A percentile compares a stretch with the other conserved stretches of the same genome.
Conservation (phyloP, 2,329 filamentous ascomycete genomes). For the Thielaviopsis euricoi region DNA sequence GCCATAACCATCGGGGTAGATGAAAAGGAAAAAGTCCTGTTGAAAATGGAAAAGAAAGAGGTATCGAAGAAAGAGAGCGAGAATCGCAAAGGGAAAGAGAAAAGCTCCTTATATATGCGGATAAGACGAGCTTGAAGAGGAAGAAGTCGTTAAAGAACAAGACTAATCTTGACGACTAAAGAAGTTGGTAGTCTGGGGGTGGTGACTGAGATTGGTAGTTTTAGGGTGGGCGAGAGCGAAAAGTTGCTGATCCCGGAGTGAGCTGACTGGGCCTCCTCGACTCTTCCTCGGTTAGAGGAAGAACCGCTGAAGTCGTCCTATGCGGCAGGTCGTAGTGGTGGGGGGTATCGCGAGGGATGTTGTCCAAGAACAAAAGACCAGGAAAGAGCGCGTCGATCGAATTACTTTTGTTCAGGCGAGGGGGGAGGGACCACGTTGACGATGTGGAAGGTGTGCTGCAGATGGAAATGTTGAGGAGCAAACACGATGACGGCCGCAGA, state of each 20-base stretch:
- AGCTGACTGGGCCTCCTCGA: constrained; percentile 96
- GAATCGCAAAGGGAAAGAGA: constrained; percentile 1
- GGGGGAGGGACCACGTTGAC: constrained; percentile 48
- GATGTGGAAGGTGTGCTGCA: constrained; percentile 47
- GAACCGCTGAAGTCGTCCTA: constrained; percentile 95
- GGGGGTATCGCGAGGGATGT: constrained; percentile 37
- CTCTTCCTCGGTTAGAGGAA: constrained; percentile 99
- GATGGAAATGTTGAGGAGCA: constrained; percentile 54
- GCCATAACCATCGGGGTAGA: constrained; percentile 43
- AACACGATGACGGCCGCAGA: constrained; percentile 42
- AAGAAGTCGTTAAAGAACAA: constrained; percentile 13
- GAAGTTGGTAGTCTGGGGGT: constrained; percentile 5
- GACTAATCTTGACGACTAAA: background rate
- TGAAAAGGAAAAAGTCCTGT: constrained; percentile 6
- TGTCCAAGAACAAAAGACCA: constrained; percentile 29
- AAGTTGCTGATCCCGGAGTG: constrained; percentile 79
- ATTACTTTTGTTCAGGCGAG: constrained; percentile 32
- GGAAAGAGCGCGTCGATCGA: constrained; percentile 33
- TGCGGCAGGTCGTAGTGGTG: constrained; percentile 88
- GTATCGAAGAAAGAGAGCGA: constrained; percentile 2
- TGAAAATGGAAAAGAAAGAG: constrained; percentile 2
- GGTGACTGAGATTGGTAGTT: constrained; percentile 41
- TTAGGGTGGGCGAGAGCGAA: constrained; percentile 89
- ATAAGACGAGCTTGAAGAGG: constrained; percentile 12
- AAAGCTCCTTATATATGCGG: constrained; percentile 7